Evolutionary conservation across 164 flowering plant species (phyloP).

Genomic region (Tinospora cordifolia): DNA sequence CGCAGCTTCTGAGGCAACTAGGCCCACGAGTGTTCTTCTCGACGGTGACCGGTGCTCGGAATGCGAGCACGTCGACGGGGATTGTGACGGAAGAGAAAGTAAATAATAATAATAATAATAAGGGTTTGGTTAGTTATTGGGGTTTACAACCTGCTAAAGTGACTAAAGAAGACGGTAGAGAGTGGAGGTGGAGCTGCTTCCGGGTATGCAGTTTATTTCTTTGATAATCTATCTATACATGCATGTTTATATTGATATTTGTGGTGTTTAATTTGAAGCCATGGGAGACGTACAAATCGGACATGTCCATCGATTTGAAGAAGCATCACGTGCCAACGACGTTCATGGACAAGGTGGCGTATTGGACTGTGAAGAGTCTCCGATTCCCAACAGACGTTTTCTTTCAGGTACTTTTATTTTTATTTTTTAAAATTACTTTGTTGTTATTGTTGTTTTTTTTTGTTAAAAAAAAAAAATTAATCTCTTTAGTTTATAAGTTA

Average conservation of each 20-base stretch:
- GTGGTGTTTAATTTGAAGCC: slow-evolving; percentile 37
- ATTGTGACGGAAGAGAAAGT: slow-evolving; percentile 15
- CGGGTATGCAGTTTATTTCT: slow-evolving; percentile 20
- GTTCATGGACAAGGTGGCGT: slow-evolving; percentile 67
- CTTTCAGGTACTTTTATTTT: slow-evolving; percentile 53
- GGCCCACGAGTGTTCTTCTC: slow-evolving; percentile 18
- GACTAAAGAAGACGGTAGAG: slow-evolving; percentile 39
- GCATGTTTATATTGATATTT: neutral
- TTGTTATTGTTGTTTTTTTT: too few relatives aligned
- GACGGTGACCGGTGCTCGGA: slow-evolving; percentile 19
- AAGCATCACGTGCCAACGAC: slow-evolving; percentile 70
- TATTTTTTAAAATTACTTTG: too few relatives aligned
- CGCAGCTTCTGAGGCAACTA: slow-evolving; percentile 11
- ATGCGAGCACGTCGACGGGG: slow-evolving; percentile 24
- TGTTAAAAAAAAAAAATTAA: too few relatives aligned
- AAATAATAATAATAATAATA: slow-evolving; percentile 3
- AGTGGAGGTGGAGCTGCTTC: slow-evolving; percentile 45
- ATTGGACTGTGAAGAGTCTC: slow-evolving; percentile 65
- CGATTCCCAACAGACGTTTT: slow-evolving; percentile 68
- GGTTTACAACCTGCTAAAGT: slow-evolving; percentile 34
- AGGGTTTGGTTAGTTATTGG: slow-evolving; percentile 51
- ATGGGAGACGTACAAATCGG: slow-evolving; percentile 75
- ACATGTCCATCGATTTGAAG: slow-evolving; percentile 59
- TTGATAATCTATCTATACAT: neutral
- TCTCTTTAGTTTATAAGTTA: too few relatives aligned